Percentiles rank a stretch among this genome's conserved stretches.
Conservation (phyloP, 2,329 filamentous ascomycete genomes). For the Seiridium cupressi region DNA sequence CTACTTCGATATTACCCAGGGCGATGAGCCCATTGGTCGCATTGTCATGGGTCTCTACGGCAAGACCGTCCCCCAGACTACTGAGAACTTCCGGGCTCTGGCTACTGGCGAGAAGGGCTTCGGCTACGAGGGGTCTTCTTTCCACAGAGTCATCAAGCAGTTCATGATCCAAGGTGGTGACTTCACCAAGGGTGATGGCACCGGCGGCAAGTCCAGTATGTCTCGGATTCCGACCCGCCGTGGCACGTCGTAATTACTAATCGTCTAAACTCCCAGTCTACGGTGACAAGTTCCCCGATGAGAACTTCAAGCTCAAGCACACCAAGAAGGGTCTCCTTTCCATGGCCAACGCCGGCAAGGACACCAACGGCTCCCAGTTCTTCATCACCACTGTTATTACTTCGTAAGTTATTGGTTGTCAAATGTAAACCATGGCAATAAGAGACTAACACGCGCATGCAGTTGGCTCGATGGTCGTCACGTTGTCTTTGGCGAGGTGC, state of each 20-base stretch:
- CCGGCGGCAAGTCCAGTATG: constrained; percentile 81
- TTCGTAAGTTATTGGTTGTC: constrained; percentile 50
- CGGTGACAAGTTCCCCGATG: constrained; percentile 78
- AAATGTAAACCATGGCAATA: neutral
- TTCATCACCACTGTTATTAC: constrained; percentile 86
- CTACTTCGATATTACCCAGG: constrained; percentile 81
- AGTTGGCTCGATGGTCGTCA: constrained; percentile 82
- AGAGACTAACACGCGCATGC: neutral
- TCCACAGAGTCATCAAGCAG: constrained; percentile 87
- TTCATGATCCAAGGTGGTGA: constrained; percentile 94
- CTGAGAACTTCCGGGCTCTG: constrained; percentile 74
- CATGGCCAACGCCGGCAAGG: constrained; percentile 82
- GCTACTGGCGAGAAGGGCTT: constrained; percentile 85
- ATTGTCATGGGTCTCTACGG: constrained; percentile 83
- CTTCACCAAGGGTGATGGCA: constrained; percentile 80
- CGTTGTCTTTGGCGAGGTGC: constrained; percentile 85
- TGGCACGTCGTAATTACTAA: neutral
- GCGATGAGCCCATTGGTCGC: constrained; percentile 70
- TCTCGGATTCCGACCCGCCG: constrained; percentile 17
- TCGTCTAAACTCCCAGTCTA: constrained; percentile 55
- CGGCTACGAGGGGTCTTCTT: constrained; percentile 76
- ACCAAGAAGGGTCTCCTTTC: constrained; percentile 78
- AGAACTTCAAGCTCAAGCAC: constrained; percentile 97
- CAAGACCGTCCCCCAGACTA: constrained; percentile 78
- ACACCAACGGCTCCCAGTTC: constrained; percentile 88